Evolutionary conservation across 768 basidiomycete species (phyloP).

Genomic region (Trametes cubensis): DNA sequence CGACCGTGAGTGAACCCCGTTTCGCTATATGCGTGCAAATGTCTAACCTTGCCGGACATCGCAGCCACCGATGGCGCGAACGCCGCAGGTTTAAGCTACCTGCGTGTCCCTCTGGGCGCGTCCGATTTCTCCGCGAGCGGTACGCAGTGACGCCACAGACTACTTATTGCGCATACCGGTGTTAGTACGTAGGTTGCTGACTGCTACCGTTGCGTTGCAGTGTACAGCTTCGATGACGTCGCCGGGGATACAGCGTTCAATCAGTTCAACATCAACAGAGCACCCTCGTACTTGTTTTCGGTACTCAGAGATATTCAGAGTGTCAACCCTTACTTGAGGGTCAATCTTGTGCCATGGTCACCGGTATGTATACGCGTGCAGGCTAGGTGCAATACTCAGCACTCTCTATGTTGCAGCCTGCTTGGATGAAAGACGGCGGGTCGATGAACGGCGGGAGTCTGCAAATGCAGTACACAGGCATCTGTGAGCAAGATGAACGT

Average conservation of each 20-base stretch:
- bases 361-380: conserved; percentile 51
- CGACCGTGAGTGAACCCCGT: conserved; percentile 37
- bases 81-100: conserved; percentile 67
- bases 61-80: conserved; percentile 62
- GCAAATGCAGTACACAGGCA: conserved; percentile 46
- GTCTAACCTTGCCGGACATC: background rate
- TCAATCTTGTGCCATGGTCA: conserved; percentile 74
- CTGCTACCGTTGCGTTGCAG: conserved; percentile 30
- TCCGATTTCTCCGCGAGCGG: conserved; percentile 69
- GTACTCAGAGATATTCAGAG: conserved; percentile 65
- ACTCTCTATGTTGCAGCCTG: too few species aligned
- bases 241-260: conserved; percentile 60
- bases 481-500: conserved; percentile 43
- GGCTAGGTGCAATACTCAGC: background rate
- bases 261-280: conserved; percentile 56
- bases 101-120: conserved; percentile 73
- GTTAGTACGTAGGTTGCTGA: too few species aligned
- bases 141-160: conserved; percentile 34
- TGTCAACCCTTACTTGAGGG: conserved; percentile 53
- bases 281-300: conserved; percentile 65
- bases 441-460: conserved; percentile 72
- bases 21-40: background rate
- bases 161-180: too few species aligned
- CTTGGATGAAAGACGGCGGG: conserved; percentile 74
- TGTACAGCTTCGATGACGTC: conserved; percentile 67